Percentiles rank a stretch among this genome's conserved stretches.
phyloP scores from a whole-genome alignment of 768 basidiomycete species.

The Boletus eberwhitei region DNA sequence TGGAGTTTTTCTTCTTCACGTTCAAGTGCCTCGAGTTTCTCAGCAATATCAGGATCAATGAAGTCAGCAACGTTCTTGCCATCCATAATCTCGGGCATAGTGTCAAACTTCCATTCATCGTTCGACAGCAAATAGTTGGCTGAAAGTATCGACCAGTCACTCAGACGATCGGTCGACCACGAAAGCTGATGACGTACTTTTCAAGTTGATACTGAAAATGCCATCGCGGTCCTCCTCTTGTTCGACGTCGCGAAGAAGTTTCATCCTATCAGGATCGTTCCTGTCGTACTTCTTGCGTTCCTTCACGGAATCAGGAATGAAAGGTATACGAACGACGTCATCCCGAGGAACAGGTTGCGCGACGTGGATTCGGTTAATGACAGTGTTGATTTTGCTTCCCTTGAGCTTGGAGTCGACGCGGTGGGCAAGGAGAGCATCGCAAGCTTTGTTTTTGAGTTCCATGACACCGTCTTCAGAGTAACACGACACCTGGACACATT shows the following conservation, averaged over 20 bases:
- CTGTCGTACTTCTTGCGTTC: slow-evolving; percentile 81
- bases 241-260: slow-evolving; percentile 79
- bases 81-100: slow-evolving; percentile 97
- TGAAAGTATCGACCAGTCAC: slow-evolving; percentile 33
- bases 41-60: slow-evolving; percentile 94
- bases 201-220: slow-evolving; percentile 86
- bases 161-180: not conserved
- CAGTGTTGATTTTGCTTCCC: slow-evolving; percentile 86
- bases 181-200: slow-evolving; percentile 49
- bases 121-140: slow-evolving; percentile 89
- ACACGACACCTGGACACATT: slow-evolving; percentile 84
- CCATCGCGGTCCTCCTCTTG: slow-evolving; percentile 85
- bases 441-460: slow-evolving; percentile 92
- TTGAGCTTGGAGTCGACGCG: slow-evolving; percentile 93
- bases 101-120: slow-evolving; percentile 92
- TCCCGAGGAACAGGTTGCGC: slow-evolving; percentile 89
- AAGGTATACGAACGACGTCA: slow-evolving; percentile 81
- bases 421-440: slow-evolving; percentile 92
- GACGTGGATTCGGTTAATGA: slow-evolving; percentile 95
- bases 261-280: slow-evolving; percentile 73
- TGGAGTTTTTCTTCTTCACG: slow-evolving; percentile 94
- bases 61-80: slow-evolving; percentile 99
- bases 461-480: slow-evolving; percentile 98
- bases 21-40: slow-evolving; percentile 95
- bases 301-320: slow-evolving; percentile 84